Evolutionary conservation across 1,139 yeast species (phyloP), one percentile per base, ranked within the genome.

Genomic region (Debaryomyces coudertii): DNA sequence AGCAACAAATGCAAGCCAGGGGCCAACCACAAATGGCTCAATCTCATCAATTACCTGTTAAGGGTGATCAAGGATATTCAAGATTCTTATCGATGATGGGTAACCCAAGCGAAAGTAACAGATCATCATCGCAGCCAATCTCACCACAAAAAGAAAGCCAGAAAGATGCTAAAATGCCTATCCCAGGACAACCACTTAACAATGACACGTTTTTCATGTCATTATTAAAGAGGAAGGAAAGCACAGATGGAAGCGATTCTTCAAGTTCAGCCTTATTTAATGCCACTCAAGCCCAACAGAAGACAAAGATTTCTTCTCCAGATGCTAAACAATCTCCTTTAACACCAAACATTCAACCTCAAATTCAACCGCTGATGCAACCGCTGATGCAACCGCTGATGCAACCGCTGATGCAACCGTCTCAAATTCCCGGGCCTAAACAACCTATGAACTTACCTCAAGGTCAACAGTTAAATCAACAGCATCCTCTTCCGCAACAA

Each of bases 121-220:
- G 22, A 3, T 18, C 37, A 15, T 23, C 28, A 27, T 18, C 30
- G 7, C 40, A 30, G 22, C 42, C 11, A 23, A 31, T 24, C 1
- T 25, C 43, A 8, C 43, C 43, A 4, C 33, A 33, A n/a, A 40
- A 34, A 11, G 39, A 25, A 9, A 25, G 12, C 15, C 20, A 3
- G 15, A 12, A 34, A 9, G 27, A 25, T 15, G 14, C 36, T 7
- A 16, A 23, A 8, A 29, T 12, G 12, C 28, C 25, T 16, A 28
- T 38, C 5, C 34, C 31, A n/a, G 41, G 41, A 5, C 41, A 38
- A 29, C 37, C 38, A 20, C 37, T 33, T n/a, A 42, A 29, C 22
- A 77, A 78, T 53, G 84, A 80, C 49, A 65, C 77, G 5, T 82
- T 82, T 52, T 80, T 82, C 60, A 69, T 76, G 68, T 78, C 85